Conservation (phyloP, 2,329 filamentous ascomycete genomes). For the Capronia americana region DNA sequence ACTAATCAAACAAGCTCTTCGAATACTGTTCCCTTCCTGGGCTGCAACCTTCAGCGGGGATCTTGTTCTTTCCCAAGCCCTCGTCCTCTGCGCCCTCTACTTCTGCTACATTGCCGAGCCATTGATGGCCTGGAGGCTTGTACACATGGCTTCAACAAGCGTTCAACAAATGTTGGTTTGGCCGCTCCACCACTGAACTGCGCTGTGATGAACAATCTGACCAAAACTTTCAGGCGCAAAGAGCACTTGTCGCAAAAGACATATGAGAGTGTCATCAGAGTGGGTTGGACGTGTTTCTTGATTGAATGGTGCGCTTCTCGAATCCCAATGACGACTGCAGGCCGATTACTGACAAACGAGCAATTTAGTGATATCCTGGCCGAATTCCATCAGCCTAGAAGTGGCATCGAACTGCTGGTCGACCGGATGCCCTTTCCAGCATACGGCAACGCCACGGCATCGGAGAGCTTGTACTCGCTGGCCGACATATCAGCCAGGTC, state of each 20-base stretch:
- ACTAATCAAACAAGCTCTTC: background rate
- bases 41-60: background rate
- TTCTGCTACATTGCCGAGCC: slow-evolving; percentile 4
- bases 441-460: slow-evolving; percentile 3
- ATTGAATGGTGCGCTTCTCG: background rate
- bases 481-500: slow-evolving; percentile 22
- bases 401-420: slow-evolving; percentile 21
- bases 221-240: background rate
- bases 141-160: slow-evolving; percentile 24
- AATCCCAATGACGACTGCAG: background rate
- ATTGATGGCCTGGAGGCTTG: slow-evolving; percentile 17
- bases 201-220: background rate
- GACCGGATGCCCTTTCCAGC: slow-evolving; percentile 19
- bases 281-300: background rate
- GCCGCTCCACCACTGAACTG: background rate
- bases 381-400: slow-evolving; percentile 24
- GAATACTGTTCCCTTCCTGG: background rate
- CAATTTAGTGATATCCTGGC: slow-evolving; percentile 18
- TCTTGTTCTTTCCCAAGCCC: background rate
- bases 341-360: background rate
- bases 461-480: slow-evolving; percentile 13
- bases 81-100: background rate
- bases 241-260: background rate
- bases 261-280: background rate
- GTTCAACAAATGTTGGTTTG: slow-evolving; percentile 22